Conservation (phyloP, 2,329 filamentous ascomycete genomes). For the Penicillium sumatraense region DNA sequence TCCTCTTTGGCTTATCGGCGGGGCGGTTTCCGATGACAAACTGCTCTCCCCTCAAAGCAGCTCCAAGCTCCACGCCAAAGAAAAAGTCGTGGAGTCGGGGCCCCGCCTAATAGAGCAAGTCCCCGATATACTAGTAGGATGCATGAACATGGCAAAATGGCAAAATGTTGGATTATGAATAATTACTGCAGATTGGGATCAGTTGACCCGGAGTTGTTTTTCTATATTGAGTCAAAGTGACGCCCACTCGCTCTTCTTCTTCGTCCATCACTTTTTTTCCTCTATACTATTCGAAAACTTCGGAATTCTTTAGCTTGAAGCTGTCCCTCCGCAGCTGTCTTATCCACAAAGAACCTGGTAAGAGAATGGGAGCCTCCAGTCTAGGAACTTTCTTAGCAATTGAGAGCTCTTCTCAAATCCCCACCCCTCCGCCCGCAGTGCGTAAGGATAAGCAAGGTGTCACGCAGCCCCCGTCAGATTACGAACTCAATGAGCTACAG, state of each 20-base stretch:
- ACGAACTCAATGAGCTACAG: conserved; percentile 28
- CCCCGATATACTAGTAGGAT: background rate
- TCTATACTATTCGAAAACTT: too few species aligned
- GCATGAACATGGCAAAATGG: background rate
- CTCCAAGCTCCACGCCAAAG: background rate
- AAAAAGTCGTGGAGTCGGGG: background rate
- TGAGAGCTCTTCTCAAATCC: conserved; percentile 39
- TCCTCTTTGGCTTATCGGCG: conserved; percentile 20
- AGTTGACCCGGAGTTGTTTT: background rate
- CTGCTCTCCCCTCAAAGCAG: background rate
- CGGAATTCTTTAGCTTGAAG: too few species aligned
- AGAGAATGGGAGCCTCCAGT: conserved; percentile 39
- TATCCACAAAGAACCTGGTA: background rate
- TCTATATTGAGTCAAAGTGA: background rate
- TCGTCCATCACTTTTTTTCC: background rate
- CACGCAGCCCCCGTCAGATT: conserved; percentile 23
- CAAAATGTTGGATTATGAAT: background rate
- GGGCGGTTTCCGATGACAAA: conserved; percentile 20
- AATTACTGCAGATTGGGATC: background rate
- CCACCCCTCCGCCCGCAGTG: conserved; percentile 44
- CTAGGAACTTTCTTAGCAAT: conserved; percentile 50
- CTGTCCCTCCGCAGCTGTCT: background rate
- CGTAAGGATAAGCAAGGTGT: conserved; percentile 32
- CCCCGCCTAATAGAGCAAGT: conserved; percentile 1
- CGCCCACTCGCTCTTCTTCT: background rate